Conservation (phyloP, 148 eudicot genomes). For the Cornus suecica region DNA sequence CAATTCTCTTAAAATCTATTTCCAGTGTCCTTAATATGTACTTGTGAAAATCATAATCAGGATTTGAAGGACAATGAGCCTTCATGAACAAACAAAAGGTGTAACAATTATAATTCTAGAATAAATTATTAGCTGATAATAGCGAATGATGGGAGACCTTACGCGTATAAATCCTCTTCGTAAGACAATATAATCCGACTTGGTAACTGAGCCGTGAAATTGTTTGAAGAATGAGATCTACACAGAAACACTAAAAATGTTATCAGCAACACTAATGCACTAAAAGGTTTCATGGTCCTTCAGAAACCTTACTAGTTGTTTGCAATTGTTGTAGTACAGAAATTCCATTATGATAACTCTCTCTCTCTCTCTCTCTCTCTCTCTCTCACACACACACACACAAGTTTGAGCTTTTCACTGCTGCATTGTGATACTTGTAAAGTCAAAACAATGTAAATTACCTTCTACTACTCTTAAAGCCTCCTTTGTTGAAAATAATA, state of each 20-base stretch:
- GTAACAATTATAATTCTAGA: neutral
- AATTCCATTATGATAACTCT: too few species aligned
- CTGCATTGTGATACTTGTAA: neutral
- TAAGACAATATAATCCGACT: conserved; percentile 74
- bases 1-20: conserved; percentile 76
- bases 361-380: too few species aligned
- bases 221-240: conserved; percentile 88
- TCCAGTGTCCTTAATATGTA: conserved; percentile 83
- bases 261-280: too few species aligned
- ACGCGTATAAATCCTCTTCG: conserved; percentile 82
- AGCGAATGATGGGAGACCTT: conserved; percentile 9
- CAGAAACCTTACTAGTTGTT: too few species aligned
- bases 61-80: conserved; percentile 66
- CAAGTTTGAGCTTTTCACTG: too few species aligned
- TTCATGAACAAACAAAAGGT: conserved; percentile 18
- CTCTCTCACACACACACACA: too few species aligned
- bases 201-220: conserved; percentile 77
- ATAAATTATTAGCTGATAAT: neutral
- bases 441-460: neutral
- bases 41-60: conserved; percentile 59
- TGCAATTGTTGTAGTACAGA: neutral
- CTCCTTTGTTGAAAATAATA: neutral
- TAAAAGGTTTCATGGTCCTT: too few species aligned
- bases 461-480: neutral
- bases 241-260: conserved; percentile 8